Base-by-base conservation (phyloP, 257 asterid species). In the Scutellaria minor region DNA sequence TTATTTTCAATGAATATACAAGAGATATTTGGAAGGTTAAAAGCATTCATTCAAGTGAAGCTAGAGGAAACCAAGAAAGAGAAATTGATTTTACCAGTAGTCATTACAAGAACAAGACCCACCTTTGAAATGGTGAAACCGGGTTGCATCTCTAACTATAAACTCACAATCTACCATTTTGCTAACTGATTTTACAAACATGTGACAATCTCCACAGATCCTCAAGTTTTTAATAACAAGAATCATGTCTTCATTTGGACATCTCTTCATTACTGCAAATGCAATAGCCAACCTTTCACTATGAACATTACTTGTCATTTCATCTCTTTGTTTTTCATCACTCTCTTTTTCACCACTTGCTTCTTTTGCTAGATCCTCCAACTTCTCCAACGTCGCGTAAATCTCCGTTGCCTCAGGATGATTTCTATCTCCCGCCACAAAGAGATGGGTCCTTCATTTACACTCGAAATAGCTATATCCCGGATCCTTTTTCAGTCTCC, bases 31-130 rank as follows among this genome's bases (percentile, higher is more conserved):
- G 18, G 18, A 18, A 18, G 18, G 18, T 18, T 18, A 18, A 18
- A 18, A 18, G 18, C 18, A 18, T 18, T 18, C 18, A 18, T 18
- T 18, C 18, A 18, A n/a, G n/a, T n/a, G n/a, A n/a, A n/a, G n/a
- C n/a, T n/a, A n/a, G n/a, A n/a, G n/a, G n/a, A n/a, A n/a, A n/a
- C n/a, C n/a, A n/a, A n/a, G n/a, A n/a, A n/a, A n/a, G n/a, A n/a
- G 18, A 18, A 18, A 18, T 18, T 18, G 18, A 18, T 18, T 18
- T 86, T 82, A 87, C 97, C 99, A 94, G 73, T 87, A 94, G 68
- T 94, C 99, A 20, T 88, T 85, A 72, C 99, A 94, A 63, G 99
- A 94, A 83, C 99, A 94, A 54, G 82, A 58, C 31, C 98, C 99
- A 1, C 58, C 82, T 41, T 53, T 73, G 67, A 91, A 94, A 83